Percentiles rank a stretch among this genome's conserved stretches.
These are phyloP conservation scores for Pichia eremophila DNA, from an alignment of 805 yeast genomes.

Conservation along the genomic window DNA sequence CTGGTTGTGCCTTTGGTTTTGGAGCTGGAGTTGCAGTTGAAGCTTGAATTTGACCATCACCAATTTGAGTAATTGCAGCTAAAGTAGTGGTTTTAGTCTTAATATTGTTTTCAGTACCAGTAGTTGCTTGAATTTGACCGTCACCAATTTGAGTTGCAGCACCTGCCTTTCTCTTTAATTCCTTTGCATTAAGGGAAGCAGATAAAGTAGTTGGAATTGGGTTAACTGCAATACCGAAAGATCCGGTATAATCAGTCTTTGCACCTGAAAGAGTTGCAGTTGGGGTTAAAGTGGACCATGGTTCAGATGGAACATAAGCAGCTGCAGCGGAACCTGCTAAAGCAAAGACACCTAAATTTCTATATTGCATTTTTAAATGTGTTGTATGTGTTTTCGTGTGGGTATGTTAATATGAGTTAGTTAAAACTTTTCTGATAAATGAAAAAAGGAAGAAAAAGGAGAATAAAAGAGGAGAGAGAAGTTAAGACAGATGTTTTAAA, in stretches of 20 bases:
- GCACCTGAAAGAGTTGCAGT: slow-evolving; percentile 37
- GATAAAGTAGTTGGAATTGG: slow-evolving; percentile 40
- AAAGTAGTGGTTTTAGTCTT: slow-evolving; percentile 12
- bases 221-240: slow-evolving; percentile 64
- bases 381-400: slow-evolving; percentile 9
- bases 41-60: slow-evolving; percentile 23
- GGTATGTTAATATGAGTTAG: neutral
- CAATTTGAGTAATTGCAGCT: slow-evolving; percentile 6
- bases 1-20: slow-evolving; percentile 19
- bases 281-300: slow-evolving; percentile 71
- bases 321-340: slow-evolving; percentile 41
- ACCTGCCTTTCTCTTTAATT: slow-evolving; percentile 9
- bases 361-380: slow-evolving; percentile 38
- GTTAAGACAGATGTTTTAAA: too few relatives aligned
- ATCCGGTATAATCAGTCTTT: slow-evolving; percentile 42
- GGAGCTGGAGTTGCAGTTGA: slow-evolving; percentile 21
- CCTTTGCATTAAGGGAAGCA: slow-evolving; percentile 5
- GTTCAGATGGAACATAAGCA: slow-evolving; percentile 56
- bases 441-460: neutral
- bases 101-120: slow-evolving; percentile 12
- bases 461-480: neutral
- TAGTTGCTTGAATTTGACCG: slow-evolving; percentile 37
- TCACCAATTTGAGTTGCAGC: slow-evolving; percentile 32
- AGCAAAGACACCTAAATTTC: slow-evolving; percentile 33
- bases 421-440: neutral